Percentiles rank a stretch among this genome's conserved stretches.
These are phyloP conservation scores for Serendipita indica DNA, from an alignment of 768 basidiomycete genomes.

Conservation along the genomic window DNA sequence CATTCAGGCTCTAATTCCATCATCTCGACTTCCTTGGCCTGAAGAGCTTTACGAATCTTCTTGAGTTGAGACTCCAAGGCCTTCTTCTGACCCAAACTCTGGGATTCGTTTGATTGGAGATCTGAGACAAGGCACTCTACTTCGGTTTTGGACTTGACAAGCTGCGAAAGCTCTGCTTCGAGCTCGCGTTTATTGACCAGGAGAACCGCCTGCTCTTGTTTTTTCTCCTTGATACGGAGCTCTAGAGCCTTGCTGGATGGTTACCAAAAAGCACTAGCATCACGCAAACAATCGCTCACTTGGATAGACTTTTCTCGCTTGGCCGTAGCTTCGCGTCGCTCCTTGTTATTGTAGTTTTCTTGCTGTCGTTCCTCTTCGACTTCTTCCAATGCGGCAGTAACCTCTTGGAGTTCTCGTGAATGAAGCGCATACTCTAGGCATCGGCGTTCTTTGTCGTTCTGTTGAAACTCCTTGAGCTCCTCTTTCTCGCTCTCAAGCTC, in stretches of 20 bases:
- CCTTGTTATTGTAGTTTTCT: conserved; percentile 74
- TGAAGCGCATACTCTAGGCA: conserved; percentile 93
- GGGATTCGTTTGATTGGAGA: conserved; percentile 47
- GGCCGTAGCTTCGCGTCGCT: conserved; percentile 67
- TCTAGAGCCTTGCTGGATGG: conserved; percentile 64
- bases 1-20: conserved; percentile 55
- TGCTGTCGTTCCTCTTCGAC: conserved; percentile 49
- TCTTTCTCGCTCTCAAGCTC: conserved; percentile 98
- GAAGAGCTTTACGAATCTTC: conserved; percentile 43
- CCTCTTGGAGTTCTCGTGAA: conserved; percentile 81
- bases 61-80: conserved; percentile 46
- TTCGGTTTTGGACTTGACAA: conserved; percentile 71
- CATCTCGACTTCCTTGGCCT: conserved; percentile 45
- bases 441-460: conserved; percentile 85
- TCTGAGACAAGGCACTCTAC: conserved; percentile 74
- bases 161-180: conserved; percentile 73
- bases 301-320: conserved; percentile 73
- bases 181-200: conserved; percentile 56
- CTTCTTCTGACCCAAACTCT: conserved; percentile 44
- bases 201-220: conserved; percentile 57
- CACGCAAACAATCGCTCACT: conserved; percentile 28
- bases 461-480: conserved; percentile 91
- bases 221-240: conserved; percentile 49
- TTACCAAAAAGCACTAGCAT: background rate
- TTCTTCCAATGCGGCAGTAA: conserved; percentile 68